Conservation (phyloP, 306 rosid genomes). For the Biancaea sappan region DNA sequence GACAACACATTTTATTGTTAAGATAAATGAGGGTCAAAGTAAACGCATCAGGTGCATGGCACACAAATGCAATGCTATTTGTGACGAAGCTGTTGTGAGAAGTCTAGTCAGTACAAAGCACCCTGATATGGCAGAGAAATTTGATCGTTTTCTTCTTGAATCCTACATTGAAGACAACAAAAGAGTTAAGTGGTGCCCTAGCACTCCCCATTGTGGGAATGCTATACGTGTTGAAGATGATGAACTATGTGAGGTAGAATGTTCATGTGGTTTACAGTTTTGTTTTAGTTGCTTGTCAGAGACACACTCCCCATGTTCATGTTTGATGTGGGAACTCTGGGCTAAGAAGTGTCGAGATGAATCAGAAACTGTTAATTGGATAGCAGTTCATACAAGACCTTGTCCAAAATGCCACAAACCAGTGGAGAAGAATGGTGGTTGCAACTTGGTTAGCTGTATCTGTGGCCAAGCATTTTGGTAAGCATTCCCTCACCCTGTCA, state of each 20-base stretch:
- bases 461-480: conserved; percentile 99
- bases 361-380: conserved; percentile 99
- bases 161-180: conserved; percentile 98
- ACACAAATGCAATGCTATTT: conserved; percentile 90
- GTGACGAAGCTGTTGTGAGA: conserved; percentile 89
- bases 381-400: conserved; percentile 90
- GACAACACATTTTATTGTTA: conserved; percentile 89
- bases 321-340: conserved; percentile 99
- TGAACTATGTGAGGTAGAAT: conserved; percentile 88
- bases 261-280: conserved; percentile 93
- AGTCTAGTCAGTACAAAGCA: conserved; percentile 67
- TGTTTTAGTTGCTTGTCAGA: conserved; percentile 86
- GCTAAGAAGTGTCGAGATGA: conserved; percentile 93
- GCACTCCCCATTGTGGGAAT: conserved; percentile 95
- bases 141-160: conserved; percentile 95
- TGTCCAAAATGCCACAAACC: conserved; percentile 99
- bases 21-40: conserved; percentile 98
- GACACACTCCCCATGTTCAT: conserved; percentile 97
- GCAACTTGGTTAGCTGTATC: conserved; percentile 96
- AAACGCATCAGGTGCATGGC: conserved; percentile 97
- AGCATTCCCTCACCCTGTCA: conserved; percentile 24
- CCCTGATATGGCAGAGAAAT: conserved; percentile 86
- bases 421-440: conserved; percentile 99
- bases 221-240: conserved; percentile 94
- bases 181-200: conserved; percentile 98